Base-by-base conservation (phyloP, 495 filamentous ascomycete genomes). In the Aspergillus taichungensis region DNA sequence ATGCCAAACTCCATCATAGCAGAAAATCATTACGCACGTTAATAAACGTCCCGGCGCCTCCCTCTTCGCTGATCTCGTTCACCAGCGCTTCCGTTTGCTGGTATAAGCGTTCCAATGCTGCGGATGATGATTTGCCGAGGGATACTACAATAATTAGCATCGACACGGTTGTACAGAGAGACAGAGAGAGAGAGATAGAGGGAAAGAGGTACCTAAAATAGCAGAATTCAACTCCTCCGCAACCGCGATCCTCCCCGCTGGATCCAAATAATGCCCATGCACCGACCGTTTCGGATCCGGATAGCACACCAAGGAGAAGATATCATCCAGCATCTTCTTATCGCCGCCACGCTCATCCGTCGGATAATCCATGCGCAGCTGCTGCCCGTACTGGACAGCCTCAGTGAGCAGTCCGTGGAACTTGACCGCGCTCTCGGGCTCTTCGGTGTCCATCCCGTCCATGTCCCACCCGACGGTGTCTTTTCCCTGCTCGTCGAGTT, bases 171-270 rank as follows among this genome's bases (percentile, higher is more conserved):
- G n/a, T n/a, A n/a, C 30, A 62, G 52, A 12, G 13, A 42, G 27
- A 9, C 11, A 34, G 18, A 45, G 38, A 49, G 14, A 10, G 34
- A 9, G 30, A 35, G 38, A 36, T 40, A 13, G 43, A 14, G 44
- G 13, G 43, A 70, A 77, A 55, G n/a, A n/a, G n/a, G n/a, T 75
- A 96, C 91, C 84, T 42, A 98, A 64, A 50, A 98, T 95, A 32
- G 88, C 92, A 48, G 87, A 85, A 61, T 97, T 97, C 50, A 99
- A 66, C 66, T 94, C 90, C 67, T 99, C 92, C 13, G 89, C 89
- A 38, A 97, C 87, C 38, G 79, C 75, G 30, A 84, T 79, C 43
- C 92, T 71, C 3, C 86, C 87, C 9, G 73, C 75, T 10, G 75
- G 74, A 55, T 95, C 87, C 44, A 97, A 65, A 53, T 95, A 67